Conservation (phyloP, 2,329 filamentous ascomycete species). For the Orbilia brochopaga region DNA sequence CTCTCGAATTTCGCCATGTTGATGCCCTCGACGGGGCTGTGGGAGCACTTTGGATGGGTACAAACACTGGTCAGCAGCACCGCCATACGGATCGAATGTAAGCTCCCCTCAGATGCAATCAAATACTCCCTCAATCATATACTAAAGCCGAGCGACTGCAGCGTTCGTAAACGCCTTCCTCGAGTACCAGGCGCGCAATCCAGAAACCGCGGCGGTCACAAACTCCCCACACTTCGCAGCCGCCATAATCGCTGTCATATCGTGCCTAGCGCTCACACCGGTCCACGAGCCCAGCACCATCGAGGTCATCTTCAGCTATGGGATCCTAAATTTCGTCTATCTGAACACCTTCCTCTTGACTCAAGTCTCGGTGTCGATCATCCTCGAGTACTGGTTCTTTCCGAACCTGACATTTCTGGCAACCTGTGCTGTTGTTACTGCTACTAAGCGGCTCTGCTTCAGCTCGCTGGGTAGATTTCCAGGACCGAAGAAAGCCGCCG, state of each 20-base stretch:
- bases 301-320: conserved; percentile 38
- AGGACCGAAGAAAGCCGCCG: conserved; percentile 8
- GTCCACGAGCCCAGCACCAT: conserved; percentile 17
- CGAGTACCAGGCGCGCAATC: conserved; percentile 23
- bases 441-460: conserved; percentile 14
- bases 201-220: conserved; percentile 14
- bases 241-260: conserved; percentile 7
- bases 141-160: conserved; percentile 8
- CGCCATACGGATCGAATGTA: conserved; percentile 19
- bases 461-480: conserved; percentile 21
- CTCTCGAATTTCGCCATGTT: conserved; percentile 36
- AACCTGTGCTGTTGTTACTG: conserved; percentile 15
- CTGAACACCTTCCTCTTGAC: conserved; percentile 18
- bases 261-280: conserved; percentile 10
- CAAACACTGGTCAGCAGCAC: conserved; percentile 9
- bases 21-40: conserved; percentile 24
- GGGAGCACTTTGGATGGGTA: conserved; percentile 29
- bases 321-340: conserved; percentile 34
- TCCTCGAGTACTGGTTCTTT: conserved; percentile 26
- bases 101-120: background rate
- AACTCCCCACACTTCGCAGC: conserved; percentile 28
- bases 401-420: conserved; percentile 29
- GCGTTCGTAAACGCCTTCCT: conserved; percentile 7
- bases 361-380: conserved; percentile 13
- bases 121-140: background rate